Base-by-base conservation (phyloP, 768 basidiomycete species). In the Hygrocybe punicea region DNA sequence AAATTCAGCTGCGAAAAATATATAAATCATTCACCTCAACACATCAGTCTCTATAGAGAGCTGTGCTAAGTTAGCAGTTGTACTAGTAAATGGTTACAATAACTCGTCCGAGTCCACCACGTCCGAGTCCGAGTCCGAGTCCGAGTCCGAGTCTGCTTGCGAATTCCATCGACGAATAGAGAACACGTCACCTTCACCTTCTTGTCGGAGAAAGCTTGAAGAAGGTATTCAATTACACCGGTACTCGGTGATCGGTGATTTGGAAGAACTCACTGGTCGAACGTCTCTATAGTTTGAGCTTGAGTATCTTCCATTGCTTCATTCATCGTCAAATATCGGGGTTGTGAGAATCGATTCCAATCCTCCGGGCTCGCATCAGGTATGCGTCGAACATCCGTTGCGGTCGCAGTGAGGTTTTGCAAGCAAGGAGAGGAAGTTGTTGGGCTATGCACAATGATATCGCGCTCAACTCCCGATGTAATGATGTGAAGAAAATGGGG, bases 381-480 rank as follows among this genome's bases (percentile, higher is more conserved):
- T 9, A 86, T 62, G 17, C 56, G 49, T 44, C 89, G 79, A 21
- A 85, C 81, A 23, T 75, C 72, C 14, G 69, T 68, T 0, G 81
- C 70, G 0, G 86, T 84, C 21, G 50, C 67, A 0, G 67, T 59
- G n/a, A 88, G 67, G n/a, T 77, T 67, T 19, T 74, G 66, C 36
- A 76, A 77, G 11, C 85, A 86, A 1, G 84, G 83, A 0, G 82
- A 73, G 24, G 69, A 73, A 6, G 74, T 65, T 5, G 84, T 85
- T 2, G 87, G 82, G 62, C 86, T 84, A 67, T 91, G 91, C 11
- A 92, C 69, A 17, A 84, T 63, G 23, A 91, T 77, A 58, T 82
- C 76, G 23, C 81, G 82, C 68, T 93, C 91, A 19, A 93, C 80
- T 2, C 91, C 91, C 4, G 85, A 76, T 4, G 89, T 89, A 35